phyloP scores from a whole-genome alignment of 495 filamentous ascomycete species.

The Friedmanniomyces simplex region DNA sequence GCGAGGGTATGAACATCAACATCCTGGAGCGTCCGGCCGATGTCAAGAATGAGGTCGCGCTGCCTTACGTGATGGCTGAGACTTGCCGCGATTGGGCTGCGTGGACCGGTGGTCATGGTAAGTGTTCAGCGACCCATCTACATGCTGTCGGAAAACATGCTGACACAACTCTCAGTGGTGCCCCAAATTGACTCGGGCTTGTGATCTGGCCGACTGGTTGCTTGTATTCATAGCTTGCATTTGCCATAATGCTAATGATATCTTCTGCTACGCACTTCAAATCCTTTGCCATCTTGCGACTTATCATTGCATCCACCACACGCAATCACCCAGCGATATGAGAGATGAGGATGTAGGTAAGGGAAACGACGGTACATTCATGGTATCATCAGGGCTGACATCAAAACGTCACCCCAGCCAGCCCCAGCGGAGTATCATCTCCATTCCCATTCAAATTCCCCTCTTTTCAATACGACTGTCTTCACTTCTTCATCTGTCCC shows the following conservation, averaged over 20 bases:
- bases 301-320: too few species aligned
- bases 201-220: background rate
- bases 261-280: background rate
- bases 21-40: constrained; percentile 12
- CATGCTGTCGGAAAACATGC: background rate
- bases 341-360: too few species aligned
- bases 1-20: constrained; percentile 16
- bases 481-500: constrained; percentile 17
- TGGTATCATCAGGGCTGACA: too few species aligned
- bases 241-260: background rate
- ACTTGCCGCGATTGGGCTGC: constrained; percentile 21
- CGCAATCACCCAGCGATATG: too few species aligned
- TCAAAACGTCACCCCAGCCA: too few species aligned
- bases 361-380: too few species aligned
- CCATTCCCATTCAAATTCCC: too few species aligned
- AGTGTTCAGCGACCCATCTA: background rate
- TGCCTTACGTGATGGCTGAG: constrained; percentile 18
- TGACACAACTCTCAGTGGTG: background rate
- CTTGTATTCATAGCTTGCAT: background rate
- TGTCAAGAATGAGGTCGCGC: constrained; percentile 6
- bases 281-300: too few species aligned
- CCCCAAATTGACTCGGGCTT: constrained; percentile 19
- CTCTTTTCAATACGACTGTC: too few species aligned
- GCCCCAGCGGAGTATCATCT: too few species aligned
- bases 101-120: constrained; percentile 13